Base-by-base conservation (phyloP, 2,329 filamentous ascomycete species). In the Hymenoscyphus scutula region DNA sequence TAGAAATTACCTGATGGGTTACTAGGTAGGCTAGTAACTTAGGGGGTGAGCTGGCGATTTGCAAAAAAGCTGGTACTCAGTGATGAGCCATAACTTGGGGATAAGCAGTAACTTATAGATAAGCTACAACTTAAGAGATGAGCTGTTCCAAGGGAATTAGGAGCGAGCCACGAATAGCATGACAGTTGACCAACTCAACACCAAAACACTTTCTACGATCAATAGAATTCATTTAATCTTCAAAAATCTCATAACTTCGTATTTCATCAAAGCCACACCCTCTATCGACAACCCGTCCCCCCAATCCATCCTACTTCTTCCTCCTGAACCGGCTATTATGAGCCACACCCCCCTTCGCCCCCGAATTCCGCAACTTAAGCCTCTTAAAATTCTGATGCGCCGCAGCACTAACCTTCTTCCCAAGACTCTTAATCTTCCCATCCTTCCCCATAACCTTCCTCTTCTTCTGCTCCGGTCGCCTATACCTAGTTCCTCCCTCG, bases 331-430 rank as follows among this genome's bases (percentile, higher is more conserved):
- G 79, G 73, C 84, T 86, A 62, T 82, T 82, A 70, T 80, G 78
- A 1, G 79, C 82, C 23, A 83, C 78, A 3, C 84, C 84, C 1
- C 85, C 86, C 74, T 88, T 89, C n/a, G 83, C 76, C 3, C 85
- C 86, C 2, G 79, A 76, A 68, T 87, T 88, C 68, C 78, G 80
- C 71, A 89, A 76, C 77, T 89, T 89, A 63, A 89, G 73, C 61
- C 84, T 77, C 73, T 85, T 85, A 74, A 89, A 89, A 76, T 89
- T 89, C 65, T 85, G 81, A 69, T 88, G 83, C 15, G 86, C 86
- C 68, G 85, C 74, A 65, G 84, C 84, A 69, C 84, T 87, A 57
- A 89, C 84, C 76, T 88, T 89, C 69, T 81, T 81, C 27, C 77
- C 78, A 5, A 77, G 77, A 72, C 81, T 83, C 72, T 81, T 82